A percentile compares a stretch with the other conserved stretches of the same genome.
Conservation (phyloP, 495 filamentous ascomycete species). For the Penicillium argentinense region DNA sequence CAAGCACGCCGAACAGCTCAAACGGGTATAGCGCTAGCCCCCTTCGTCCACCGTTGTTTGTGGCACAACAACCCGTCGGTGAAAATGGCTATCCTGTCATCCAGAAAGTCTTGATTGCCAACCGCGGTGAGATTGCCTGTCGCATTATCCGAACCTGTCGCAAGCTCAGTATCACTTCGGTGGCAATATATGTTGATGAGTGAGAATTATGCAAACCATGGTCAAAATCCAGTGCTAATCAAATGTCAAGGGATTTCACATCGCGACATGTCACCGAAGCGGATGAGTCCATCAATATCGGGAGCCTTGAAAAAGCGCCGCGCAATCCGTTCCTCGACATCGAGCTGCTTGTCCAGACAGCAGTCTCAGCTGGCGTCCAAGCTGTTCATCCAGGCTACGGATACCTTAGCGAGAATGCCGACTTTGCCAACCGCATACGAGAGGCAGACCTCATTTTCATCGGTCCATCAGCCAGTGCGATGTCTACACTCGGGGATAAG, state of each 20-base stretch:
- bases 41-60: slow-evolving; percentile 15
- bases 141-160: slow-evolving; percentile 38
- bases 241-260: slow-evolving; percentile 10
- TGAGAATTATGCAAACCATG: slow-evolving; percentile 14
- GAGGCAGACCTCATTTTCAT: slow-evolving; percentile 48
- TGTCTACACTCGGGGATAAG: slow-evolving; percentile 52
- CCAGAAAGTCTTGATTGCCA: slow-evolving; percentile 31
- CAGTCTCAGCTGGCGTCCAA: slow-evolving; percentile 68
- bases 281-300: slow-evolving; percentile 25
- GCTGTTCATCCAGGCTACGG: slow-evolving; percentile 60
- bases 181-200: slow-evolving; percentile 47
- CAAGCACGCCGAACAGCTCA: no score
- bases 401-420: slow-evolving; percentile 54
- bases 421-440: slow-evolving; percentile 44
- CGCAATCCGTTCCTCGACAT: slow-evolving; percentile 70
- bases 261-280: slow-evolving; percentile 23
- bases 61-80: slow-evolving; percentile 13
- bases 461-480: slow-evolving; percentile 46
- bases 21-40: slow-evolving; percentile 2
- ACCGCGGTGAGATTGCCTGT: slow-evolving; percentile 56
- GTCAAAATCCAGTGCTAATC: background rate
- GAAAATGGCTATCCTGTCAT: slow-evolving; percentile 15
- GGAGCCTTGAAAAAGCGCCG: slow-evolving; percentile 14
- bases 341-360: slow-evolving; percentile 72
- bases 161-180: slow-evolving; percentile 39